Evolutionary conservation across 1,139 yeast genomes (phyloP), one percentile per base, ranked within the genome.

Genomic region (Geotrichum aggregatum): DNA sequence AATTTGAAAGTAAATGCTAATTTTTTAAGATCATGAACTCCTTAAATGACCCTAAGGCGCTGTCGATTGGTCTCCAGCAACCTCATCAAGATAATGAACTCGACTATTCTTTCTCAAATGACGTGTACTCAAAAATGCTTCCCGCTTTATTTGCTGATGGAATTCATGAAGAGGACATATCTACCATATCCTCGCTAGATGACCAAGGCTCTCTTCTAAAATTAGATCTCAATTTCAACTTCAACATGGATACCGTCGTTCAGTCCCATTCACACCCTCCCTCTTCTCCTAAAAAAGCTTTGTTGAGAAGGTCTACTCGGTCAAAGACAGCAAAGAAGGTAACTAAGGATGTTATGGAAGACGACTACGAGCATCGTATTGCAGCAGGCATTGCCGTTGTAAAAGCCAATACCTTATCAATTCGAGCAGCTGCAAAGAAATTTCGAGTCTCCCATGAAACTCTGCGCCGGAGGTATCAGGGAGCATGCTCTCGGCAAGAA

Each of bases 381-480:
- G 35, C 44, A 5, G 34, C 43, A 3, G 54, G 51, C 5, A 44
- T 51, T n/a, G 46, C 26, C 3, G 39, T 43, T 10, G 50, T 51
- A 4, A 43, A 28, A 24, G n/a, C 36, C 18, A 40, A 38, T 16
- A 14, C 28, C 3, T 7, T 51, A 8, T 51, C 54, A 6, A 43
- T 51, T 24, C 47, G 54, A 4, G 54, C 51, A 2, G 54, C 54
- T 2, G 54, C 54, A 11, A 51, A 51, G 28, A 36, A 33, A 18
- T 44, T 51, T 18, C 19, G 26, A 3, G 54, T 51, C 6, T 42
- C 49, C 13, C 54, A 51, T 21, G 54, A 51, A 24, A 51, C 54
- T 11, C 43, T 51, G 11, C 40, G 54, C n/a, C 35, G 54, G 4
- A 24, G 54, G 35, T 44, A 42, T 21, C 51, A 46, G 28, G 54